Evolutionary conservation across 495 filamentous ascomycete genomes (phyloP).

Genomic region (Penicillium parvum): DNA sequence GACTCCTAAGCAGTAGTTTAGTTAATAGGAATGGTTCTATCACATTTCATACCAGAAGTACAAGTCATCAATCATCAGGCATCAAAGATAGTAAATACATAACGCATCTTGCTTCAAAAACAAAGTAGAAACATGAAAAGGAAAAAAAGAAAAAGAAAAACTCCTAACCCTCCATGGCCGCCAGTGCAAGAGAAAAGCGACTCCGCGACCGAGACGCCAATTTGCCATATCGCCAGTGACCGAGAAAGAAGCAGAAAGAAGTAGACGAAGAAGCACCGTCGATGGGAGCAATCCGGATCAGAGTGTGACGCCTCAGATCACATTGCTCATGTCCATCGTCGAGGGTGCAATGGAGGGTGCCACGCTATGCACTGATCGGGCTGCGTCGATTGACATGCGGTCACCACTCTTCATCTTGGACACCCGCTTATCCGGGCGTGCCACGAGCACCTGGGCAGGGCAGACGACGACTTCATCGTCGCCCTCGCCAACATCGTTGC

Average conservation of each 20-base stretch:
- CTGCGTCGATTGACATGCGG: conserved; percentile 41
- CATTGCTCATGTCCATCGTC: conserved; percentile 48
- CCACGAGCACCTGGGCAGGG: conserved; percentile 85
- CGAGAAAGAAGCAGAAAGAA: conserved; percentile 5
- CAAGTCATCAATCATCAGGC: conserved; percentile 30
- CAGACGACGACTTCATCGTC: conserved; percentile 91
- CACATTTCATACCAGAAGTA: conserved; percentile 26
- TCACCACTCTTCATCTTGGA: conserved; percentile 41
- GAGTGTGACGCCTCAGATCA: conserved; percentile 48
- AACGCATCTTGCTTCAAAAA: conserved; percentile 16
- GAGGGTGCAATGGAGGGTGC: conserved; percentile 41
- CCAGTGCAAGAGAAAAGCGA: conserved; percentile 4
- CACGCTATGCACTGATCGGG: conserved; percentile 42
- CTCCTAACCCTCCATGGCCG: conserved; percentile 17
- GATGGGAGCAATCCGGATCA: conserved; percentile 17
- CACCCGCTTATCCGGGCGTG: conserved; percentile 41
- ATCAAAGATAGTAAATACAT: conserved; percentile 30
- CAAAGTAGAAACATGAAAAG: conserved; percentile 16
- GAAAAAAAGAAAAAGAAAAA: conserved; percentile 15
- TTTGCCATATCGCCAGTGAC: conserved; percentile 7
- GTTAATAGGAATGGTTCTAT: conserved; percentile 18
- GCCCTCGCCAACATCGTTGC: conserved; percentile 76
- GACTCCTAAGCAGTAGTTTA: too few relatives aligned
- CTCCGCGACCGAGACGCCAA: conserved; percentile 11
- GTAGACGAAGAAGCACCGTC: conserved; percentile 8